Conservation (phyloP, 2,329 filamentous ascomycete genomes). For the Nothophaeocryptopus gaeumannii region DNA sequence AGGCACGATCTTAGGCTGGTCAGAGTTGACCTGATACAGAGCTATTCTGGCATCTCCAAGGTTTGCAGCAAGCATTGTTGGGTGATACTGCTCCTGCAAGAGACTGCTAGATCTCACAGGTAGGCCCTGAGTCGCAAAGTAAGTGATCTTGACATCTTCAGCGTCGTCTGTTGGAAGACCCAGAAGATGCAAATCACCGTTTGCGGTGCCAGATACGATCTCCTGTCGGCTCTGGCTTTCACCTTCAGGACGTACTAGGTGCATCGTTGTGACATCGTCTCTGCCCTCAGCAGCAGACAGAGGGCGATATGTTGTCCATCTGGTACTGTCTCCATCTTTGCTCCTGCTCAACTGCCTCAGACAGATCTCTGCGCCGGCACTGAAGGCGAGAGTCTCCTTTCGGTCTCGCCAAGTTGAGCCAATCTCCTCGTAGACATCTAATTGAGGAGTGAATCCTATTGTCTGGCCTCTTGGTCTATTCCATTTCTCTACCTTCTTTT, state of each 20-base stretch:
- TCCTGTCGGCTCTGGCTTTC: constrained; percentile 40
- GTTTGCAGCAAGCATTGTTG: constrained; percentile 50
- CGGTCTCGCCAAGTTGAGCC: constrained; percentile 45
- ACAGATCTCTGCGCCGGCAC: constrained; percentile 57
- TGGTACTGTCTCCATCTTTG: constrained; percentile 24
- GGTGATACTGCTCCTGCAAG: constrained; percentile 11
- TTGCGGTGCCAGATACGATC: constrained; percentile 56
- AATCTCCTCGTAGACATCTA: constrained; percentile 32
- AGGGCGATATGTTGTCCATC: constrained; percentile 54
- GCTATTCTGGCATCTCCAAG: constrained; percentile 45
- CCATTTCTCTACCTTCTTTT: constrained; percentile 36
- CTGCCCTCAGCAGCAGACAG: constrained; percentile 50
- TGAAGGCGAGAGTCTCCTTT: constrained; percentile 58
- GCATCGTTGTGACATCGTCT: constrained; percentile 60
- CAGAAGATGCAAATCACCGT: constrained; percentile 50
- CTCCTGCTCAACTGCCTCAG: constrained; percentile 44
- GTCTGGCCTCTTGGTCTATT: constrained; percentile 47
- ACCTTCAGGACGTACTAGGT: constrained; percentile 46
- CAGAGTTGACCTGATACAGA: constrained; percentile 29
- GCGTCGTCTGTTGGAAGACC: constrained; percentile 21
- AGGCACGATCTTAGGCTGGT: constrained; percentile 33
- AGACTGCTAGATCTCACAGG: constrained; percentile 46
- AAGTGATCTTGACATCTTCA: constrained; percentile 34
- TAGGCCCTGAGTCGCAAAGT: constrained; percentile 45
- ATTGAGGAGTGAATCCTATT: constrained; percentile 57